Evolutionary conservation across 1,284 basidiomycete species (phyloP).

Genomic region (Grifola frondosa): DNA sequence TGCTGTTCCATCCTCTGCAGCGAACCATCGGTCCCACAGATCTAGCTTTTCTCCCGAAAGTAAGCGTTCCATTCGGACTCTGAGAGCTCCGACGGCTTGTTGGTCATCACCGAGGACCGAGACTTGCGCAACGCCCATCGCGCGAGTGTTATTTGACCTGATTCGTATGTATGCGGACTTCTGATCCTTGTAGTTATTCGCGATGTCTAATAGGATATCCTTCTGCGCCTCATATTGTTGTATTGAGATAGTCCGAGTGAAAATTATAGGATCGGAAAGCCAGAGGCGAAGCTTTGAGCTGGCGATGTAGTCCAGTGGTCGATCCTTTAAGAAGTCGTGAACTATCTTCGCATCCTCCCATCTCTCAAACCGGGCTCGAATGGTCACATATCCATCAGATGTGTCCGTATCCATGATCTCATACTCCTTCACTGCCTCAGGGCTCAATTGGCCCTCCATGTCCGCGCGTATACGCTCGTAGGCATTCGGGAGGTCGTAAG

Average conservation of each 20-base stretch:
- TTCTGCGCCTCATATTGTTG: constrained; percentile 52
- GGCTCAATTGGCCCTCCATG: no score
- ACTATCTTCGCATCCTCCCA: constrained; percentile 47
- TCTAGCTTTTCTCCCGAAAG: constrained; percentile 47
- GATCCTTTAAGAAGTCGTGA: constrained; percentile 31
- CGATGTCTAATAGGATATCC: no score
- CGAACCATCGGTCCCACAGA: constrained; percentile 49
- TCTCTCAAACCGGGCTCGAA: constrained; percentile 42
- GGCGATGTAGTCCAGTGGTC: constrained; percentile 23
- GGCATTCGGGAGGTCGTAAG: background rate
- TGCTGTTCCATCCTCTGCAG: background rate
- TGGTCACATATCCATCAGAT: constrained; percentile 29
- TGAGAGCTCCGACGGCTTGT: constrained; percentile 47
- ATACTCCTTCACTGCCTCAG: no score
- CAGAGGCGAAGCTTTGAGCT: constrained; percentile 31
- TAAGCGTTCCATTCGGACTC: constrained; percentile 57
- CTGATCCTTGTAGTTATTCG: no score
- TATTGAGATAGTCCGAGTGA: constrained; percentile 43
- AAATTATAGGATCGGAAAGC: constrained; percentile 46
- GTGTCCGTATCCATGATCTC: constrained; percentile 1
- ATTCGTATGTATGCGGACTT: constrained; percentile 23
- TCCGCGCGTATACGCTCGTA: background rate
- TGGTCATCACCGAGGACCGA: constrained; percentile 32
- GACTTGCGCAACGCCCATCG: background rate
- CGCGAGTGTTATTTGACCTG: no score